phyloP scores from a whole-genome alignment of 495 filamentous ascomycete species.

The Trichocladium uniseriatum region DNA sequence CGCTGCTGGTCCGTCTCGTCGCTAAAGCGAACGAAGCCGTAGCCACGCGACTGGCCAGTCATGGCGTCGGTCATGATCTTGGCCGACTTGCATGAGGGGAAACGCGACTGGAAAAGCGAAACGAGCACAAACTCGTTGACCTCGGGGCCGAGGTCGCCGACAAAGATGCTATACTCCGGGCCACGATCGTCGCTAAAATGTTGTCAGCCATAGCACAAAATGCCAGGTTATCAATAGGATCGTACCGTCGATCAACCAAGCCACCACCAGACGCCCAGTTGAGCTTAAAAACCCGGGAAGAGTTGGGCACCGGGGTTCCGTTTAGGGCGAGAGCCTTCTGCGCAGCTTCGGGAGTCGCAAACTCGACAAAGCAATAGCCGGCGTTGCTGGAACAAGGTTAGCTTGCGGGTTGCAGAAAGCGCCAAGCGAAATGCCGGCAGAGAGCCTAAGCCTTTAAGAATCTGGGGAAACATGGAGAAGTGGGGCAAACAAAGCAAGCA shows the following conservation, averaged over 20 bases:
- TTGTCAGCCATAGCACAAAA: conserved; percentile 18
- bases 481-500: not conserved
- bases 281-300: conserved; percentile 90
- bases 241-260: conserved; percentile 82
- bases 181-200: conserved; percentile 76
- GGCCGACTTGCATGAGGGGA: conserved; percentile 95
- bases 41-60: conserved; percentile 92
- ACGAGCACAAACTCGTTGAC: conserved; percentile 98
- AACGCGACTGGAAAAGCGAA: conserved; percentile 91
- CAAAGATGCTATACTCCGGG: conserved; percentile 94
- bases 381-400: conserved; percentile 59
- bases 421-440: not conserved
- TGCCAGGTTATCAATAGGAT: not conserved
- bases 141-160: conserved; percentile 94
- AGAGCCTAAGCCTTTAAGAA: no score
- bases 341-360: conserved; percentile 71
- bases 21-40: conserved; percentile 95
- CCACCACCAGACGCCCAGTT: conserved; percentile 99
- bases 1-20: conserved; percentile 92
- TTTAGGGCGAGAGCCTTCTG: conserved; percentile 84
- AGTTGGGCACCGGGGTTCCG: conserved; percentile 87
- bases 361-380: conserved; percentile 98
- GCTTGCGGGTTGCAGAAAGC: not conserved
- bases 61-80: conserved; percentile 99
- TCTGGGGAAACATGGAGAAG: not conserved